Evolutionary conservation across 495 filamentous ascomycete genomes (phyloP), one percentile per base, ranked within the genome.

Genomic region (Baudoinia panamericana): DNA sequence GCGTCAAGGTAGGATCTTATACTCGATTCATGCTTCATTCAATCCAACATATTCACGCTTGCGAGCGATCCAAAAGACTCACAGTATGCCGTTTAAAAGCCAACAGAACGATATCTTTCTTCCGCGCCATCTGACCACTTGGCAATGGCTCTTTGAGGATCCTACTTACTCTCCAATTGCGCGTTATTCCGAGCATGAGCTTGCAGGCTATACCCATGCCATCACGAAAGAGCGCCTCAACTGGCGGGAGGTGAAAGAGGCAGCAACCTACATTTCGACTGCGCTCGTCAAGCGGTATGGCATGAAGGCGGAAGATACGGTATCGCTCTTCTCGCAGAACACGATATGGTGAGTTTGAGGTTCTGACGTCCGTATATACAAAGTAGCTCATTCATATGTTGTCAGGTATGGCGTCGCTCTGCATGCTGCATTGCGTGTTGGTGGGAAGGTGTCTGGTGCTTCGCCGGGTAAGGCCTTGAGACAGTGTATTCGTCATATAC

Each of bases 101-200:
- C 45, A 36, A 18, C 57, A 64, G 40, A 53, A 50, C 26, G 55
- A 59, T 34, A 63, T 66, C 41, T 35, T 59, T 44, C 26, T 60
- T 56, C 74, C 73, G 5, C 60, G 57, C 17, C 42, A 69, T 31
- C 36, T 72, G 23, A 66, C 71, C 12, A 65, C 70, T 34, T 80
- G 72, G 72, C 62, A 70, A 46, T 78, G 69, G 65, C 63, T 75
- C 21, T 75, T 78, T 54, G 66, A 72, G 46, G 71, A 69, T 13
- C 39, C 55, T 2, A 45, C 46, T 5, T 62, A 61, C 40, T 72
- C 65, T 7, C 65, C 63, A 1, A 43, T 76, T 5, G 37, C 45
- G 5, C 52, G 52, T 1, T 55, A 55, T 28, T 46, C 55, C 0
- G 28, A 58, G 5, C 49, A 61, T n/a, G 31, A 57, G 11, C 53